These are phyloP conservation scores for Phytopythium vexans DNA, from an alignment of 352 stramenopile genomes.

Conservation along the genomic window DNA sequence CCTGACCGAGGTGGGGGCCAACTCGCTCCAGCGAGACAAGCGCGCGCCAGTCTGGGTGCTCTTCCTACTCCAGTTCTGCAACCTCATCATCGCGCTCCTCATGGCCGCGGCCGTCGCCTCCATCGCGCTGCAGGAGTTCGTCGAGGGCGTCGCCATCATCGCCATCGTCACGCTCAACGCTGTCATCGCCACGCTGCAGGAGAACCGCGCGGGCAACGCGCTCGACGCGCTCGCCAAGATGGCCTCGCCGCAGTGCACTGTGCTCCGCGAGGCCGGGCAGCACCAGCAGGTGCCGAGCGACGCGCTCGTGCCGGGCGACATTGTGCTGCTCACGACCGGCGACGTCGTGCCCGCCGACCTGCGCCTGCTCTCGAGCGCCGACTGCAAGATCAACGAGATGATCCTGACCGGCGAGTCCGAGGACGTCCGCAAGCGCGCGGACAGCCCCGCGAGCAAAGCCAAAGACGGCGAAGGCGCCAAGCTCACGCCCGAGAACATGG, in stretches of 20 bases:
- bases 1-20: slow-evolving; percentile 12
- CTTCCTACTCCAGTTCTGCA: slow-evolving; percentile 38
- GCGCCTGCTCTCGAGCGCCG: slow-evolving; percentile 62
- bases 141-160: slow-evolving; percentile 34
- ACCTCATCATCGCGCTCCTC: slow-evolving; percentile 36
- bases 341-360: slow-evolving; percentile 89
- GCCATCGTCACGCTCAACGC: slow-evolving; percentile 39
- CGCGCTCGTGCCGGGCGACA: slow-evolving; percentile 46
- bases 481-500: slow-evolving; percentile 68
- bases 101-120: slow-evolving; percentile 31
- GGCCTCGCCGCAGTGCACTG: slow-evolving; percentile 28
- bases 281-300: slow-evolving; percentile 25
- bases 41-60: slow-evolving; percentile 20
- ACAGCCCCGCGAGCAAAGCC: not conserved
- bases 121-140: slow-evolving; percentile 34
- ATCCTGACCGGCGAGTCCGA: slow-evolving; percentile 89
- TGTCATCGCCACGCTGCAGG: slow-evolving; percentile 31
- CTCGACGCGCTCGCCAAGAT: slow-evolving; percentile 30
- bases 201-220: slow-evolving; percentile 29
- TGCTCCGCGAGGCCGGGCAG: slow-evolving; percentile 19
- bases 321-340: slow-evolving; percentile 77
- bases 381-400: slow-evolving; percentile 87
- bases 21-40: slow-evolving; percentile 22
- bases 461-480: slow-evolving; percentile 20
- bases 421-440: slow-evolving; percentile 47